These are phyloP conservation scores for Begonia peltatifolia DNA, from an alignment of 306 rosid species.

Conservation along the genomic window DNA sequence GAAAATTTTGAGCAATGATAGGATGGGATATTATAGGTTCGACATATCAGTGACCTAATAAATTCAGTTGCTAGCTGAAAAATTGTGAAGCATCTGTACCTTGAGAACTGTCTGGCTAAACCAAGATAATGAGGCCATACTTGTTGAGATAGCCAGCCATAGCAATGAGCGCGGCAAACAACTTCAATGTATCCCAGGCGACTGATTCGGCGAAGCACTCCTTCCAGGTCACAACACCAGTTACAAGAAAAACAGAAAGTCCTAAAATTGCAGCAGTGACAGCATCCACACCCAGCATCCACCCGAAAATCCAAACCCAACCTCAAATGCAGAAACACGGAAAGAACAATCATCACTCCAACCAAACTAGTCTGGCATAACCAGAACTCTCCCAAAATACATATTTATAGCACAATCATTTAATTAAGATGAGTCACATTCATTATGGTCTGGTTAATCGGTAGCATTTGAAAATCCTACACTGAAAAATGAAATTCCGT, in stretches of 20 bases:
- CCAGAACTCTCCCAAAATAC: no score
- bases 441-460: no score
- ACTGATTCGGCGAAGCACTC: constrained; percentile 94
- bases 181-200: constrained; percentile 98
- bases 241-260: constrained; percentile 69
- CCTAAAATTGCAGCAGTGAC: constrained; percentile 96
- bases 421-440: no score
- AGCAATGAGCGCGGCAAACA: constrained; percentile 99
- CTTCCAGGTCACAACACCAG: constrained; percentile 97
- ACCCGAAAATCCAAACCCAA: constrained; percentile 96
- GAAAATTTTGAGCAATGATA: no score
- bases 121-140: constrained; percentile 97
- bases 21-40: no score
- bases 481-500: no score
- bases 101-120: constrained; percentile 88
- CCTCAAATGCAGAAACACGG: constrained; percentile 35
- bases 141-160: constrained; percentile 99
- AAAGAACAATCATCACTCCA: not conserved
- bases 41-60: no score
- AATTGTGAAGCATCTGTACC: no score
- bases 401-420: no score
- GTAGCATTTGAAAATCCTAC: no score
- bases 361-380: no score
- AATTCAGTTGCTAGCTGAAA: no score
- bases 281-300: constrained; percentile 60